phyloP scores from a whole-genome alignment of 768 basidiomycete species.

The Cyclocybe cylindracea region DNA sequence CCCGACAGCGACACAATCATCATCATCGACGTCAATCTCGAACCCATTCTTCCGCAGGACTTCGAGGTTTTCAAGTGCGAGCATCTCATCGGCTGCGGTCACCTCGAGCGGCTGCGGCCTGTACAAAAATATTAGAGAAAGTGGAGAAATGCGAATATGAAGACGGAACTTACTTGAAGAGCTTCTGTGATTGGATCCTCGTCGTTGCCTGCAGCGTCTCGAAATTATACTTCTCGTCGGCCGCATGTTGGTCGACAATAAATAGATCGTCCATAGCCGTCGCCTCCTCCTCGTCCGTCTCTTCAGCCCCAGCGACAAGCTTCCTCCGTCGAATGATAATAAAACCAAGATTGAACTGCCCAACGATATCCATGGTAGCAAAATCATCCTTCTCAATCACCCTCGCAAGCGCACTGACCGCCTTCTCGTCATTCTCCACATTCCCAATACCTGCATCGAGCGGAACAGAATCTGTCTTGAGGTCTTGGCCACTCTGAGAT shows the following conservation, averaged over 20 bases:
- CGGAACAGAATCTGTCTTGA: conserved; percentile 16
- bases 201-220: conserved; percentile 93
- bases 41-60: conserved; percentile 87
- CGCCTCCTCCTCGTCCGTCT: conserved; percentile 7
- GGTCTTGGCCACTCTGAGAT: neutral
- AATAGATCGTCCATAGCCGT: conserved; percentile 80
- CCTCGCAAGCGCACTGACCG: conserved; percentile 71
- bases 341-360: conserved; percentile 97
- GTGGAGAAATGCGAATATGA: neutral
- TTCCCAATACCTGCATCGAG: conserved; percentile 42
- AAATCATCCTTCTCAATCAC: conserved; percentile 91
- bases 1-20: conserved; percentile 29
- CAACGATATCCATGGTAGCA: conserved; percentile 76
- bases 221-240: conserved; percentile 99
- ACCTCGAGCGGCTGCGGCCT: conserved; percentile 82
- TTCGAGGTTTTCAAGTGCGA: conserved; percentile 87
- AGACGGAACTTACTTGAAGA: conserved; percentile 64
- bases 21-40: conserved; percentile 65
- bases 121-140: conserved; percentile 5
- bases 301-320: neutral
- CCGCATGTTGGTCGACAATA: conserved; percentile 96
- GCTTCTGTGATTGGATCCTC: conserved; percentile 79
- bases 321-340: conserved; percentile 76
- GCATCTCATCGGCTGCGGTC: conserved; percentile 86
- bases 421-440: conserved; percentile 50